Evolutionary conservation across 805 yeast species (phyloP).

Genomic region (Metschnikowia lachancei): DNA sequence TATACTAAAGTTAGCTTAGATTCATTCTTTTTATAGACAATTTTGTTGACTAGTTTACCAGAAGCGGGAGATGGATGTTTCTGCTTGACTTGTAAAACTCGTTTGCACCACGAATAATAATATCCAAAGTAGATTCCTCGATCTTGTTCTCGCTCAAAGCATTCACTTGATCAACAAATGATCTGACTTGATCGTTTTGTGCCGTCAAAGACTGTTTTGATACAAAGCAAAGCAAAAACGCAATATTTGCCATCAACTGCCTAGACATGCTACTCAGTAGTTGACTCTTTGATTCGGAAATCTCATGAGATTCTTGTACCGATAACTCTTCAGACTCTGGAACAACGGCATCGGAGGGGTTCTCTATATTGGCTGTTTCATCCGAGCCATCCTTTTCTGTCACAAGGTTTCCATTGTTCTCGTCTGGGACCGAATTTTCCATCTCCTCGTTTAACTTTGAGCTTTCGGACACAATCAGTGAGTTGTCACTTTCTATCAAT

Average conservation of each 20-base stretch:
- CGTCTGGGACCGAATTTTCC: not conserved
- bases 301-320: not conserved
- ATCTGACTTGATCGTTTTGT: not conserved
- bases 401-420: not conserved
- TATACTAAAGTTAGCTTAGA: not conserved
- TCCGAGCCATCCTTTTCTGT: not conserved
- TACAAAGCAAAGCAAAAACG: slow-evolving; percentile 23
- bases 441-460: not conserved
- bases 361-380: not conserved
- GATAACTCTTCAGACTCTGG: not conserved
- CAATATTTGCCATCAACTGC: slow-evolving; percentile 23
- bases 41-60: slow-evolving; percentile 11
- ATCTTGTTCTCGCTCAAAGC: slow-evolving; percentile 9
- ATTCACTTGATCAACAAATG: not conserved
- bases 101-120: slow-evolving; percentile 21
- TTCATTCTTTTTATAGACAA: not conserved
- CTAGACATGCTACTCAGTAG: slow-evolving; percentile 7
- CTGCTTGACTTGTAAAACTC: slow-evolving; percentile 32
- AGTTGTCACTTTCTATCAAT: not conserved
- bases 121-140: slow-evolving; percentile 19
- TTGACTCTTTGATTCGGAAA: not conserved
- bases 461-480: not conserved
- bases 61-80: slow-evolving; percentile 23
- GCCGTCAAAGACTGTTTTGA: slow-evolving; percentile 4
- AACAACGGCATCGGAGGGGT: not conserved